These are phyloP conservation scores for Saxophila tyrrhenica DNA, from an alignment of 495 filamentous ascomycete genomes.

Conservation along the genomic window DNA sequence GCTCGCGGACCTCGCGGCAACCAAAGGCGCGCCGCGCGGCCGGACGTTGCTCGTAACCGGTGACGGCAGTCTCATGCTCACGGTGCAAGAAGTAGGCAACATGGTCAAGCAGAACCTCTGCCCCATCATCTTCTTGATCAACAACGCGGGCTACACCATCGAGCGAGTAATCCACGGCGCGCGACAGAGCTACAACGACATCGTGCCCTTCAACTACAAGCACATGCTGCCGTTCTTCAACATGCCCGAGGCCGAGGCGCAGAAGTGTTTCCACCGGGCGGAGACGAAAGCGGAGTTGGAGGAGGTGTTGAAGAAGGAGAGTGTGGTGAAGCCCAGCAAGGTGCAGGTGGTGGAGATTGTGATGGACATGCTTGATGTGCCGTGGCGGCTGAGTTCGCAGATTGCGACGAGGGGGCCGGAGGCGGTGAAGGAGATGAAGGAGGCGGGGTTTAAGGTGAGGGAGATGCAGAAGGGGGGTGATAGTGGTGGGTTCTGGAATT, in stretches of 20 bases:
- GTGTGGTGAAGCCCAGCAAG: constrained; percentile 15
- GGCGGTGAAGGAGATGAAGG: constrained; percentile 23
- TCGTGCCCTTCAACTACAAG: constrained; percentile 26
- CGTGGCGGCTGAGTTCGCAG: constrained; percentile 24
- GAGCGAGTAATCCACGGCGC: constrained; percentile 33
- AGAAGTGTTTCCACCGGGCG: constrained; percentile 23
- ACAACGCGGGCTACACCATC: constrained; percentile 33
- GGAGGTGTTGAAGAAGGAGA: constrained; percentile 16
- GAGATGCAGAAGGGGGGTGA: constrained; percentile 6
- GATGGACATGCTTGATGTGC: constrained; percentile 28
- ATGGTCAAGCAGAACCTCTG: constrained; percentile 25
- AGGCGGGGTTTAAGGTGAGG: constrained; percentile 27
- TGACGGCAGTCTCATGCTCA: constrained; percentile 31
- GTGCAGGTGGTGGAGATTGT: constrained; percentile 30
- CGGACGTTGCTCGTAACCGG: constrained; percentile 29
- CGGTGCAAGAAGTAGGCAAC: constrained; percentile 31
- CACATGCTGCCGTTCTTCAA: constrained; percentile 30
- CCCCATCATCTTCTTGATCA: constrained; percentile 27
- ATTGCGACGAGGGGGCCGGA: constrained; percentile 23
- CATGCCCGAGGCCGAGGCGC: constrained; percentile 17
- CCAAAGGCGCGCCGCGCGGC: constrained; percentile 4
- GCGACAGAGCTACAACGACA: constrained; percentile 31
- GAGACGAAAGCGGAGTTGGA: constrained; percentile 28
- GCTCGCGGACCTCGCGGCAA: constrained; percentile 8
- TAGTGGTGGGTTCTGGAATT: background rate